A percentile compares a stretch with the other conserved stretches of the same genome.
phyloP scores from a whole-genome alignment of 2,329 filamentous ascomycete species.

The Endothia cerciana region DNA sequence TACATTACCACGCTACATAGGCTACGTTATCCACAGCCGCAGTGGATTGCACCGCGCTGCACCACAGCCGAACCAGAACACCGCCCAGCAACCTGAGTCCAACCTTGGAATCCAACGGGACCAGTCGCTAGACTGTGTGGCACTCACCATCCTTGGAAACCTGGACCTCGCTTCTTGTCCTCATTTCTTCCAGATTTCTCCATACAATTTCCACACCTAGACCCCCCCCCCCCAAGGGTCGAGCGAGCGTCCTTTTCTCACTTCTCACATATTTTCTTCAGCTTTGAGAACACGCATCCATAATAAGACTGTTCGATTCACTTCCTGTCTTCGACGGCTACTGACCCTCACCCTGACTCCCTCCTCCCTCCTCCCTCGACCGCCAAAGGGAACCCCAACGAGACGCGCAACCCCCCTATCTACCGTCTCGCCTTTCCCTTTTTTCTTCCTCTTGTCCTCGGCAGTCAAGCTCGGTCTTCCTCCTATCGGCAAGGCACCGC shows the following conservation, averaged over 20 bases:
- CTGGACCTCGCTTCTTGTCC: constrained; percentile 33
- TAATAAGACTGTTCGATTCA: constrained; percentile 27
- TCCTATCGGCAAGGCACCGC: constrained; percentile 28
- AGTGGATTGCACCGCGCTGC: background rate
- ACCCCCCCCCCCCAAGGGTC: constrained; percentile 22
- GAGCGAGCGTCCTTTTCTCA: constrained; percentile 33
- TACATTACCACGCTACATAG: constrained; percentile 11
- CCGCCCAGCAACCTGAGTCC: constrained; percentile 7
- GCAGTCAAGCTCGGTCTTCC: constrained; percentile 30
- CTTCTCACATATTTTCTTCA: constrained; percentile 31
- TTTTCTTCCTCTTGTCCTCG: constrained; percentile 22
- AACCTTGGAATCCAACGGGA: constrained; percentile 5
- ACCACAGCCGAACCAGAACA: constrained; percentile 8
- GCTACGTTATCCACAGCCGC: constrained; percentile 13
- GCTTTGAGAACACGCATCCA: constrained; percentile 22
- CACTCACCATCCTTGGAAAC: constrained; percentile 26
- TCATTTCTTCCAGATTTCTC: constrained; percentile 31
- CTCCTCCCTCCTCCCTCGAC: constrained; percentile 27
- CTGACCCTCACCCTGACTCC: constrained; percentile 12
- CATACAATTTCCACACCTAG: constrained; percentile 33
- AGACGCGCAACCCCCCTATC: constrained; percentile 23
- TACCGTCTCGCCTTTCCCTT: background rate
- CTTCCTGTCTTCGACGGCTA: background rate
- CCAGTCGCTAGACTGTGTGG: constrained; percentile 24
- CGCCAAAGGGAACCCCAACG: constrained; percentile 18